Conservation (phyloP, 2,329 filamentous ascomycete species). For the Talaromyces verruculosus region DNA sequence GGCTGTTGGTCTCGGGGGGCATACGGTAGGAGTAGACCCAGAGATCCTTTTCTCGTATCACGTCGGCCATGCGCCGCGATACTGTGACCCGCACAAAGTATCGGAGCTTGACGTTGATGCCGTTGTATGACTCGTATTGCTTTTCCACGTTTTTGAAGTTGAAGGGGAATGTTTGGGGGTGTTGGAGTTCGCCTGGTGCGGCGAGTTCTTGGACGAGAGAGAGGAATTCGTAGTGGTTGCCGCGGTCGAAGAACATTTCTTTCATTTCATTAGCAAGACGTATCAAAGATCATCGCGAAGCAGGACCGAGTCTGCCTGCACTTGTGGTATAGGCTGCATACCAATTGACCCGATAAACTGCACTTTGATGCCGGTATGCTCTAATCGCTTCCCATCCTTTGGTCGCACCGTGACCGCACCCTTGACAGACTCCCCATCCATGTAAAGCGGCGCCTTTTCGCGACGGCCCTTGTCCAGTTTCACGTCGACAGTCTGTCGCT, state of each 20-base stretch:
- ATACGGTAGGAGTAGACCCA: constrained; percentile 99
- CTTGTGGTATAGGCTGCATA: constrained; percentile 40
- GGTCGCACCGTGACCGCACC: constrained; percentile 91
- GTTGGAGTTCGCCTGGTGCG: constrained; percentile 93
- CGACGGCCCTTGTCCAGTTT: constrained; percentile 97
- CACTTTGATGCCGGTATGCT: constrained; percentile 98
- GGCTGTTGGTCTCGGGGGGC: constrained; percentile 95
- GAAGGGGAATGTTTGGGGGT: constrained; percentile 98
- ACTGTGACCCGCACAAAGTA: constrained; percentile 98
- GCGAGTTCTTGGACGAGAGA: constrained; percentile 95
- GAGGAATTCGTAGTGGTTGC: constrained; percentile 98
- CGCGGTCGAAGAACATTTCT: constrained; percentile 99
- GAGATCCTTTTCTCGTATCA: constrained; percentile 97
- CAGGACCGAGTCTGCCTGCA: neutral
- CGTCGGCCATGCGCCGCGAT: constrained; percentile 93
- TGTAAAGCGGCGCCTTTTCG: constrained; percentile 94
- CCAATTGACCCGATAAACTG: constrained; percentile 99
- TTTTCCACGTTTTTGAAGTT: constrained; percentile 99
- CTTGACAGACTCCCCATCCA: constrained; percentile 98
- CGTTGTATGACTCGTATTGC: constrained; percentile 99
- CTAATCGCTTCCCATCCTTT: constrained; percentile 95
- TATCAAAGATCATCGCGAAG: neutral
- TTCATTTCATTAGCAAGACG: neutral
- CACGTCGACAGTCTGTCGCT: constrained; percentile 92
- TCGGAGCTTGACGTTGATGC: constrained; percentile 98